These are phyloP conservation scores for Micromonas pusilla DNA, from an alignment of 139 green algal species.

Conservation along the genomic window DNA sequence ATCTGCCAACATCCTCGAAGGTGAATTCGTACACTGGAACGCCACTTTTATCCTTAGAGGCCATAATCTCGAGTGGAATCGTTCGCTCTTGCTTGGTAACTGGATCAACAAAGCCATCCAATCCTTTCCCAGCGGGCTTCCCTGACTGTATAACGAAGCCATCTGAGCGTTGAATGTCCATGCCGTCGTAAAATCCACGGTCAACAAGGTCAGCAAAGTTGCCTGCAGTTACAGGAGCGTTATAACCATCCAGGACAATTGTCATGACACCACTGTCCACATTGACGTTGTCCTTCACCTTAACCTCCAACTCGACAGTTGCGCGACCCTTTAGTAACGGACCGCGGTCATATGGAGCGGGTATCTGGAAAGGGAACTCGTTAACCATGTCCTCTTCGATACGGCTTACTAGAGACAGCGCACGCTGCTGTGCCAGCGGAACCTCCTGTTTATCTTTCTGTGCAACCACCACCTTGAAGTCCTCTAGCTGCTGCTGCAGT, in stretches of 20 bases:
- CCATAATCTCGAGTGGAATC: constrained; percentile 87
- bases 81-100: constrained; percentile 47
- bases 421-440: constrained; percentile 27
- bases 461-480: constrained; percentile 26
- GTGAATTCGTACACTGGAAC: constrained; percentile 89
- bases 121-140: constrained; percentile 54
- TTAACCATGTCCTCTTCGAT: constrained; percentile 38
- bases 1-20: constrained; percentile 78
- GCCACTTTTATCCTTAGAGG: constrained; percentile 26
- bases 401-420: constrained; percentile 24
- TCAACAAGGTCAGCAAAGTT: constrained; percentile 92
- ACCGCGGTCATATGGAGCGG: constrained; percentile 69
- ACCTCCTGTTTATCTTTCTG: constrained; percentile 39
- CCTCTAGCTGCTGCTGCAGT: neutral
- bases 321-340: constrained; percentile 90
- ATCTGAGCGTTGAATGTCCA: constrained; percentile 90
- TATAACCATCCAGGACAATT: constrained; percentile 91
- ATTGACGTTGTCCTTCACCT: constrained; percentile 46
- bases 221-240: constrained; percentile 83
- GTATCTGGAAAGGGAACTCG: constrained; percentile 48
- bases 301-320: constrained; percentile 81
- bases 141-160: constrained; percentile 98
- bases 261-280: constrained; percentile 41
- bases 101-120: constrained; percentile 58
- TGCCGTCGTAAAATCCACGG: constrained; percentile 85